phyloP scores from a whole-genome alignment of 495 filamentous ascomycete genomes.

The Neurospora terricola region DNA sequence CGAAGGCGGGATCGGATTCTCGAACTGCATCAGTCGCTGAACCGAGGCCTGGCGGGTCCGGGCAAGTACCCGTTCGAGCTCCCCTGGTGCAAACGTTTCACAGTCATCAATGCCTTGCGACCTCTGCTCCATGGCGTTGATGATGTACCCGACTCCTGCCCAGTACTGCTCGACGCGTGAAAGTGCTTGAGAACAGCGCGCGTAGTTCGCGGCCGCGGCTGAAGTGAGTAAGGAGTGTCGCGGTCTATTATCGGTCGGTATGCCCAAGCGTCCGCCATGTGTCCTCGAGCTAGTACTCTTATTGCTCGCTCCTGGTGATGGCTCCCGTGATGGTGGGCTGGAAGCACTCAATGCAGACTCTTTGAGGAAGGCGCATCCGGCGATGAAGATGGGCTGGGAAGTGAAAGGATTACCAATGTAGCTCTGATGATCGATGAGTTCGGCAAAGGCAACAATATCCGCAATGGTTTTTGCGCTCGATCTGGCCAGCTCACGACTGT shows the following conservation, averaged over 20 bases:
- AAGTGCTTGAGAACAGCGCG: conserved; percentile 70
- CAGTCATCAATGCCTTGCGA: conserved; percentile 76
- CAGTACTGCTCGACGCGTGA: conserved; percentile 69
- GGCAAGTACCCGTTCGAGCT: conserved; percentile 72
- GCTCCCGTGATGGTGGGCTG: conserved; percentile 43
- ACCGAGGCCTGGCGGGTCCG: conserved; percentile 42
- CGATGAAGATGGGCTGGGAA: conserved; percentile 83
- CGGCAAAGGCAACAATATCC: conserved; percentile 71
- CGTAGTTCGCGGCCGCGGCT: conserved; percentile 69
- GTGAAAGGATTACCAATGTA: conserved; percentile 81
- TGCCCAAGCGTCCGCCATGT: not conserved
- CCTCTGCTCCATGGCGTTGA: conserved; percentile 78
- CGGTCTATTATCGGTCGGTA: conserved; percentile 37
- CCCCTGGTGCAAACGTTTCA: conserved; percentile 65
- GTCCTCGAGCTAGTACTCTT: conserved; percentile 5
- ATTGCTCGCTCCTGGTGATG: conserved; percentile 28
- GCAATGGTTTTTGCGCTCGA: conserved; percentile 83
- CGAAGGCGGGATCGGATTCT: conserved; percentile 20
- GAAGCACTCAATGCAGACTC: conserved; percentile 58
- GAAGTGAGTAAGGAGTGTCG: conserved; percentile 66
- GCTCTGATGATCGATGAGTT: conserved; percentile 67
- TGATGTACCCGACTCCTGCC: conserved; percentile 77
- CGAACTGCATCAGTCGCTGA: conserved; percentile 18
- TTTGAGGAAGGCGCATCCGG: conserved; percentile 76
- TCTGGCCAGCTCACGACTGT: conserved; percentile 74